Percentiles rank a stretch among this genome's conserved stretches.
Evolutionary conservation across 805 yeast genomes (phyloP).

Genomic region (Ogataea naganishii): DNA sequence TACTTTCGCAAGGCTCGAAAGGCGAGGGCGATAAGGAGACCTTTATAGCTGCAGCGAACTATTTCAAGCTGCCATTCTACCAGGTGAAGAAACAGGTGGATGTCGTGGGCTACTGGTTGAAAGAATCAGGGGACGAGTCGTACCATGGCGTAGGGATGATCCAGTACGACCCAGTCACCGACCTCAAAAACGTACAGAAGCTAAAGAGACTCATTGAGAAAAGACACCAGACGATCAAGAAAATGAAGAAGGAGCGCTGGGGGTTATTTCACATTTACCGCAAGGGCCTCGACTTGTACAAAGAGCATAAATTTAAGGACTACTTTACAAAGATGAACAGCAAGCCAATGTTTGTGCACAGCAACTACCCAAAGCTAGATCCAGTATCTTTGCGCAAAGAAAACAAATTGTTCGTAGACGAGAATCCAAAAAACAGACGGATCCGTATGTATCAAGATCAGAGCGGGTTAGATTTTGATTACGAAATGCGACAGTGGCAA

Average conservation of each 20-base stretch:
- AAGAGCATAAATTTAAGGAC: slow-evolving; percentile 8
- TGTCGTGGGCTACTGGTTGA: slow-evolving; percentile 38
- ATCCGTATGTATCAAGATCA: slow-evolving; percentile 22
- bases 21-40: slow-evolving; percentile 60
- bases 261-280: slow-evolving; percentile 9
- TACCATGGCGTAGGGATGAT: slow-evolving; percentile 52
- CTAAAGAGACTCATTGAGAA: slow-evolving; percentile 12
- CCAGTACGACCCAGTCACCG: slow-evolving; percentile 42
- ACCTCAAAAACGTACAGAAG: slow-evolving; percentile 18
- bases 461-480: slow-evolving; percentile 34
- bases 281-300: slow-evolving; percentile 7
- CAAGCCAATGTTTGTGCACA: slow-evolving; percentile 36
- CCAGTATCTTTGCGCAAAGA: slow-evolving; percentile 30
- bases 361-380: slow-evolving; percentile 46
- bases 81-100: slow-evolving; percentile 41
- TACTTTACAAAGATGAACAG: slow-evolving; percentile 17
- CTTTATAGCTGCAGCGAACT: slow-evolving; percentile 43
- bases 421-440: slow-evolving; percentile 6
- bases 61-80: slow-evolving; percentile 32
- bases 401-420: slow-evolving; percentile 21
- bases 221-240: slow-evolving; percentile 2
- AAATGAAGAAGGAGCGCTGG: slow-evolving; percentile 3
- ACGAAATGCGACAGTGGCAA: slow-evolving; percentile 52
- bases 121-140: slow-evolving; percentile 7
- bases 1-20: slow-evolving; percentile 35